Evolutionary conservation across 129 eudicot species (phyloP).

Genomic region (Ambrosia artemisiifolia): DNA sequence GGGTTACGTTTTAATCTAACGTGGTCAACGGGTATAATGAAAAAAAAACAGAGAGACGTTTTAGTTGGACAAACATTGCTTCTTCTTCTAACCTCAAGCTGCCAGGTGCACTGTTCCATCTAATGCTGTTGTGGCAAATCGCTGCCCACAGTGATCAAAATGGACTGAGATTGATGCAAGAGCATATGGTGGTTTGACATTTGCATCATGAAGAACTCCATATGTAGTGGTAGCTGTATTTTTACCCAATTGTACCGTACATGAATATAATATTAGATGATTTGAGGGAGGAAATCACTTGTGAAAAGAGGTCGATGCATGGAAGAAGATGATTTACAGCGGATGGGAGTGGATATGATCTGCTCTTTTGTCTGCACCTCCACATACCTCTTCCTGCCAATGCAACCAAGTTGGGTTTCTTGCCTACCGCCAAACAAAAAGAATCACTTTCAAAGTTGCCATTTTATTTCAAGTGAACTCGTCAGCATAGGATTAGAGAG

Average conservation of each 20-base stretch:
- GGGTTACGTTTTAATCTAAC: neutral
- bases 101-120: constrained; percentile 99
- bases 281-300: no score
- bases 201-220: constrained; percentile 97
- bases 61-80: constrained; percentile 91
- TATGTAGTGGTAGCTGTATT: constrained; percentile 90
- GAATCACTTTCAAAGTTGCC: no score
- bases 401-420: no score
- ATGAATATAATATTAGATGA: no score
- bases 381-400: no score
- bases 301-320: no score
- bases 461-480: no score
- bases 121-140: constrained; percentile 81
- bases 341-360: no score
- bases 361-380: no score
- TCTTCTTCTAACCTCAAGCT: constrained; percentile 97
- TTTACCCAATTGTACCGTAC: constrained; percentile 85
- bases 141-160: constrained; percentile 86
- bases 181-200: constrained; percentile 94
- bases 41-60: constrained; percentile 68
- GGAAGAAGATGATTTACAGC: no score
- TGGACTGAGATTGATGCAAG: constrained; percentile 88
- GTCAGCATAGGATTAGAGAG: no score
- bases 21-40: neutral
- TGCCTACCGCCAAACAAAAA: no score